phyloP scores from a whole-genome alignment of 2,329 filamentous ascomycete genomes.

The Calonectria henricotiae region DNA sequence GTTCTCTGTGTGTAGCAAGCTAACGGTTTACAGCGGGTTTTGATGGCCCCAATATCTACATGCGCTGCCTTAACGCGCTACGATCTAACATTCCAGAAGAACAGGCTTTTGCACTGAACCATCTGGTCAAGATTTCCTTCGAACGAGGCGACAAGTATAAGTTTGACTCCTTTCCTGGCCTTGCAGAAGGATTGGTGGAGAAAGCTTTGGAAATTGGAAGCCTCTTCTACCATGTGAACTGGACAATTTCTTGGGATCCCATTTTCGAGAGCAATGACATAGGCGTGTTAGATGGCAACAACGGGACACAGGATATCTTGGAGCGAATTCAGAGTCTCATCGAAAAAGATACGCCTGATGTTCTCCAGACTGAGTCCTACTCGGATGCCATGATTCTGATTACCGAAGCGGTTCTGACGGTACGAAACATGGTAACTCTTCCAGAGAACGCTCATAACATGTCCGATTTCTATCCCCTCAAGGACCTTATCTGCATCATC shows the following conservation, averaged over 20 bases:
- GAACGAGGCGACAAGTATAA: conserved; percentile 96
- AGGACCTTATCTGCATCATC: conserved; percentile 87
- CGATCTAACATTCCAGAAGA: conserved; percentile 86
- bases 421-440: conserved; percentile 97
- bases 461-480: conserved; percentile 81
- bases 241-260: conserved; percentile 80
- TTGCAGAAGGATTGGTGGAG: conserved; percentile 90
- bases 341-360: conserved; percentile 74
- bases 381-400: conserved; percentile 81
- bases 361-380: conserved; percentile 82
- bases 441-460: conserved; percentile 90
- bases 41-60: conserved; percentile 91
- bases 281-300: conserved; percentile 62
- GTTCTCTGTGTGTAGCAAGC: not conserved
- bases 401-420: conserved; percentile 88
- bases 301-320: conserved; percentile 71
- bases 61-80: conserved; percentile 87
- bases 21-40: conserved; percentile 66
- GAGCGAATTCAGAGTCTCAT: conserved; percentile 79
- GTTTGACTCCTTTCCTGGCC: conserved; percentile 90
- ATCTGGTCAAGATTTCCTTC: conserved; percentile 95
- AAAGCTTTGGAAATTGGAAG: conserved; percentile 85
- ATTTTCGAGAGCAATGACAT: conserved; percentile 70
- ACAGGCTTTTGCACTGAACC: conserved; percentile 93
- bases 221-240: conserved; percentile 87